A percentile compares a stretch with the other conserved stretches of the same genome.
Conservation (phyloP, 2,329 filamentous ascomycete species). For the Fonsecaea pedrosoi region DNA sequence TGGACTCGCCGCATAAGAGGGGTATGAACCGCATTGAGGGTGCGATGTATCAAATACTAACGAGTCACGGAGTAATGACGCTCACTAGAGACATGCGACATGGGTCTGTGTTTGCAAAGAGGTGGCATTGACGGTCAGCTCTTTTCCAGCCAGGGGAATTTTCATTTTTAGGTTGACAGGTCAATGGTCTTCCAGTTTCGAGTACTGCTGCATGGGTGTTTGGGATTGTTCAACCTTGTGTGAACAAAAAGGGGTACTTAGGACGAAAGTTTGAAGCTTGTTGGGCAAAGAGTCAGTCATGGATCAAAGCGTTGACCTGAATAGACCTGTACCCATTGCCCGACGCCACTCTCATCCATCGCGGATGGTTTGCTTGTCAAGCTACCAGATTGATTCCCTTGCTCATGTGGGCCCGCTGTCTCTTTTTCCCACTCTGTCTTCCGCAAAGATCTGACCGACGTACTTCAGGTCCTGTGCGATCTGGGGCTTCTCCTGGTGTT, state of each 20-base stretch:
- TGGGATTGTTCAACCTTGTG: not conserved
- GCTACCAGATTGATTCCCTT: not conserved
- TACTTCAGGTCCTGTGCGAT: constrained; percentile 2
- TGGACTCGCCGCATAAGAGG: not conserved
- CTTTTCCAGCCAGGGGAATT: not conserved
- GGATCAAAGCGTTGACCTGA: not conserved
- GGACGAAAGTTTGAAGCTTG: not conserved
- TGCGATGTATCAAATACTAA: constrained; percentile 10
- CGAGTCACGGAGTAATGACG: not conserved
- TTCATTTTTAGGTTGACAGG: not conserved
- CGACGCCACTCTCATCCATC: not conserved
- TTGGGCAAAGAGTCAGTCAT: not conserved
- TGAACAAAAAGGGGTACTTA: not conserved
- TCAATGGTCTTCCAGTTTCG: not conserved
- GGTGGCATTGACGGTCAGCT: not conserved
- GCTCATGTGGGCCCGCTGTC: not conserved
- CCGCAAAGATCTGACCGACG: constrained; percentile 1
- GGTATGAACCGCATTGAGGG: not conserved
- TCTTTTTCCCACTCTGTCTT: not conserved
- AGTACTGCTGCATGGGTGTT: not conserved
- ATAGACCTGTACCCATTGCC: not conserved
- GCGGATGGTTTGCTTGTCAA: too few relatives aligned
- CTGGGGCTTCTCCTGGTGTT: not conserved
- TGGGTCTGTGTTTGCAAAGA: not conserved
- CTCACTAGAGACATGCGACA: not conserved